Conservation (phyloP, 768 basidiomycete species). For the Pulveroboletus ravenelii region DNA sequence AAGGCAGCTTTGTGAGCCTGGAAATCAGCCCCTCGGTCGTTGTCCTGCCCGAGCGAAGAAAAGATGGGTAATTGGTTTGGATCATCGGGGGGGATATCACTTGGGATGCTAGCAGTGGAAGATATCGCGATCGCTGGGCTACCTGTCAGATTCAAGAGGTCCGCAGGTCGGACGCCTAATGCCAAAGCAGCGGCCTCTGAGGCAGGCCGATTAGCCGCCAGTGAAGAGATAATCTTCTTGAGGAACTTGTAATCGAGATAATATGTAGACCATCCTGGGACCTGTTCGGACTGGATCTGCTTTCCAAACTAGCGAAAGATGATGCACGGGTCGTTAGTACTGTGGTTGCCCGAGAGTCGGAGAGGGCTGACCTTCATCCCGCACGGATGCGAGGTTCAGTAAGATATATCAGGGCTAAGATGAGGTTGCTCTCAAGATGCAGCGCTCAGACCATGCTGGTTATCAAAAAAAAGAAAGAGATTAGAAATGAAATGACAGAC, state of each 20-base stretch:
- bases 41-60: constrained; percentile 57
- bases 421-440: constrained; percentile 8
- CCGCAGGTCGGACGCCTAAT: constrained; percentile 70
- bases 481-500: constrained; percentile 12
- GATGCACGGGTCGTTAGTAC: neutral
- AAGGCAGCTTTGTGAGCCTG: constrained; percentile 95
- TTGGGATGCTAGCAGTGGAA: constrained; percentile 8
- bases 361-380: constrained; percentile 29
- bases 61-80: constrained; percentile 54
- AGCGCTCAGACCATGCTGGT: constrained; percentile 26
- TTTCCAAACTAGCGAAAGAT: constrained; percentile 87
- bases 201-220: constrained; percentile 83
- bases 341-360: neutral
- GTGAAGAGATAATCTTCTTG: constrained; percentile 97
- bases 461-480: constrained; percentile 17
- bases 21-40: constrained; percentile 77
- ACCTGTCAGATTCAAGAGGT: constrained; percentile 37
- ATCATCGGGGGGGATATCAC: constrained; percentile 32
- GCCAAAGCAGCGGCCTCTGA: constrained; percentile 87
- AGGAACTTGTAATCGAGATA: constrained; percentile 98
- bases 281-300: constrained; percentile 91
- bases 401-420: constrained; percentile 3
- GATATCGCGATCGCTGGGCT: constrained; percentile 31
- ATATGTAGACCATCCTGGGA: constrained; percentile 93
- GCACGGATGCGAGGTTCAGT: constrained; percentile 11